These are phyloP conservation scores for Paecilomyces formosus DNA, from an alignment of 2,329 filamentous ascomycete species.

Conservation along the genomic window DNA sequence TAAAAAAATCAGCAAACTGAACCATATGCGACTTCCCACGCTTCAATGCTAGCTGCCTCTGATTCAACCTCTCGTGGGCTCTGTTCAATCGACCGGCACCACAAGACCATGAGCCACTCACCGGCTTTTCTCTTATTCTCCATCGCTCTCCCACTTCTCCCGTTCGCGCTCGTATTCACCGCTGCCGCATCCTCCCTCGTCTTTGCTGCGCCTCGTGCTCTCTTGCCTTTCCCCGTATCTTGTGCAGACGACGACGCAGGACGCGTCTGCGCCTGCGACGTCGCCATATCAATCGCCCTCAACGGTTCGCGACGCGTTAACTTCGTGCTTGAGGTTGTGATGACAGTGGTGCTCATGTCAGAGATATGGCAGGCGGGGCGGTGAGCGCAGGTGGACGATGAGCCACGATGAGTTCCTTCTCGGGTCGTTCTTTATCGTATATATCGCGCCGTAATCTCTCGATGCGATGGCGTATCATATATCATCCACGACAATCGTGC, in stretches of 20 bases:
- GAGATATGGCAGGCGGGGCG: neutral
- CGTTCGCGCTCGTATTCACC: slow-evolving; percentile 13
- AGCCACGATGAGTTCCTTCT: neutral
- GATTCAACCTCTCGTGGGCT: neutral
- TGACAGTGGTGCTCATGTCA: slow-evolving; percentile 31
- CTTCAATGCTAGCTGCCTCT: neutral
- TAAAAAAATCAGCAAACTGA: slow-evolving; percentile 3
- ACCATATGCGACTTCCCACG: neutral
- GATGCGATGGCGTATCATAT: neutral
- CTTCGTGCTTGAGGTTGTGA: slow-evolving; percentile 25
- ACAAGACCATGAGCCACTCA: slow-evolving; percentile 21
- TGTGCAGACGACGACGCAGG: slow-evolving; percentile 20
- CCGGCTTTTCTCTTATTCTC: slow-evolving; percentile 38
- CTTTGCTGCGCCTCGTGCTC: slow-evolving; percentile 31
- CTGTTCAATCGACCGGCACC: neutral
- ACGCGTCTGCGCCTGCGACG: slow-evolving; percentile 30
- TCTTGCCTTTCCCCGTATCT: slow-evolving; percentile 14
- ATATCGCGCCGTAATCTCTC: neutral
- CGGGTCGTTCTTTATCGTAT: neutral
- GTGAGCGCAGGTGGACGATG: neutral
- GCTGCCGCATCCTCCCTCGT: slow-evolving; percentile 17
- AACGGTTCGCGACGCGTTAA: slow-evolving; percentile 30
- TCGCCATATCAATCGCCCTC: slow-evolving; percentile 29
- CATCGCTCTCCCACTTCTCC: slow-evolving; percentile 11
- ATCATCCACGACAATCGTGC: neutral